A percentile compares a stretch with the other conserved stretches of the same genome.
These are phyloP conservation scores for Suillus sp. DNA, from an alignment of 768 basidiomycete genomes.

Conservation along the genomic window DNA sequence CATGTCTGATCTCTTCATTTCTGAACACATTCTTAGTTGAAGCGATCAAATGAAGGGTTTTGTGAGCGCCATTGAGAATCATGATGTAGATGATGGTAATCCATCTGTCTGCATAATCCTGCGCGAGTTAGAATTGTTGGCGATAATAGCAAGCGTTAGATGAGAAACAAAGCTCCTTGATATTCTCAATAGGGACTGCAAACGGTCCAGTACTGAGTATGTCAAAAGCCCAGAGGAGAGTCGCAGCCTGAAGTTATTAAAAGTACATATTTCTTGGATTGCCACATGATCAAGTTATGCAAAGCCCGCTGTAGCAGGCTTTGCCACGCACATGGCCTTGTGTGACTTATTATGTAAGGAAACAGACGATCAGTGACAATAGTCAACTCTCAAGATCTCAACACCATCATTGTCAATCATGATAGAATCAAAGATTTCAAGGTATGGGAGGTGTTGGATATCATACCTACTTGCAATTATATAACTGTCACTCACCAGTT, in stretches of 20 bases:
- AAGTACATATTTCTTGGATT: constrained; percentile 63
- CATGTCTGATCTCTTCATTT: constrained; percentile 61
- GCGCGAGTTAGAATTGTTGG: constrained; percentile 64
- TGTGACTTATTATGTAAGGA: no score
- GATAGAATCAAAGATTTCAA: no score
- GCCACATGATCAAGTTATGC: constrained; percentile 78
- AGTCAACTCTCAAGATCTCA: no score
- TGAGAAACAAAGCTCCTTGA: constrained; percentile 84
- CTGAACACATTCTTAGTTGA: constrained; percentile 64
- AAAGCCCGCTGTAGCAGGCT: no score
- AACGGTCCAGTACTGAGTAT: background rate
- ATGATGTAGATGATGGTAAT: constrained; percentile 86
- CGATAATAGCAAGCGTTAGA: constrained; percentile 71
- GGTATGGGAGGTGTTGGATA: no score
- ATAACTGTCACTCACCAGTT: no score
- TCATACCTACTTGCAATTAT: no score
- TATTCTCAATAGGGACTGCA: constrained; percentile 80
- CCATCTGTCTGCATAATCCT: constrained; percentile 71
- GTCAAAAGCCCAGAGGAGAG: background rate
- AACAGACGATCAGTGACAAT: no score
- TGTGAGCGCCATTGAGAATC: constrained; percentile 75
- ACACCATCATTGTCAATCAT: no score
- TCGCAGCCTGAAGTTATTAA: background rate
- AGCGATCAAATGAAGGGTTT: constrained; percentile 84
- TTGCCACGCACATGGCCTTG: no score